Conservation (phyloP, 2,329 filamentous ascomycete genomes). For the Ophiosphaerella herpotricha region DNA sequence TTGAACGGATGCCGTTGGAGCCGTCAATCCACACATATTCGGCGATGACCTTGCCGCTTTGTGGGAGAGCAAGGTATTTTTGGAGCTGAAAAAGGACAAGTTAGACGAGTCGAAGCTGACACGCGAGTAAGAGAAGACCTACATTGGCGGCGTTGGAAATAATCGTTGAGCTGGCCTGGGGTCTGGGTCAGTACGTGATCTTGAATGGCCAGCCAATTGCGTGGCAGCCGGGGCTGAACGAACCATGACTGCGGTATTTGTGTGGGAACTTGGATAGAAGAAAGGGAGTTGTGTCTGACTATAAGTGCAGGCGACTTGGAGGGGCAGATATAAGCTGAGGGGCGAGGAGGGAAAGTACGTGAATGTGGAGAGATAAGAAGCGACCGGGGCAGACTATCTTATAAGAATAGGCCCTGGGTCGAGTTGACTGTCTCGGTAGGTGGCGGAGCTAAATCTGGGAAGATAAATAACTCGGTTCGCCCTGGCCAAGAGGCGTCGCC, state of each 20-base stretch:
- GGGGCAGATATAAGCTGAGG: constrained; percentile 19
- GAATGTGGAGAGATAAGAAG: constrained; percentile 33
- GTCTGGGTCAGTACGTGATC: constrained; percentile 5
- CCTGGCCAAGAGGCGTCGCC: constrained; percentile 43
- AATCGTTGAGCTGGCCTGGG: constrained; percentile 47
- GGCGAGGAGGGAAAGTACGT: constrained; percentile 9
- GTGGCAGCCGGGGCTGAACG: constrained; percentile 8
- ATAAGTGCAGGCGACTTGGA: constrained; percentile 17
- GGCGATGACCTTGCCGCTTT: constrained; percentile 86
- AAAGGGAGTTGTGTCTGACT: constrained; percentile 4
- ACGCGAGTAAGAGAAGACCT: constrained; percentile 35
- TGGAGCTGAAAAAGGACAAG: constrained; percentile 65
- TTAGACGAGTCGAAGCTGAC: constrained; percentile 24
- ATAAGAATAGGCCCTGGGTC: constrained; percentile 31
- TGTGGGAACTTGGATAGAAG: constrained; percentile 10
- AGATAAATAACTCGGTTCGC: constrained; percentile 33
- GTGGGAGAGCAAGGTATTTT: constrained; percentile 90
- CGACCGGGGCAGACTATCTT: constrained; percentile 24
- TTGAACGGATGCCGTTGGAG: constrained; percentile 82
- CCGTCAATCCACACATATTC: constrained; percentile 98
- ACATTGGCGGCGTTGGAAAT: constrained; percentile 56
- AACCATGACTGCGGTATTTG: constrained; percentile 42
- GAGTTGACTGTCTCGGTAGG: constrained; percentile 33
- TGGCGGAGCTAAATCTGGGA: constrained; percentile 34
- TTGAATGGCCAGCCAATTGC: constrained; percentile 2